phyloP scores from a whole-genome alignment of 495 filamentous ascomycete genomes.

The Corynascus novoguineensis region DNA sequence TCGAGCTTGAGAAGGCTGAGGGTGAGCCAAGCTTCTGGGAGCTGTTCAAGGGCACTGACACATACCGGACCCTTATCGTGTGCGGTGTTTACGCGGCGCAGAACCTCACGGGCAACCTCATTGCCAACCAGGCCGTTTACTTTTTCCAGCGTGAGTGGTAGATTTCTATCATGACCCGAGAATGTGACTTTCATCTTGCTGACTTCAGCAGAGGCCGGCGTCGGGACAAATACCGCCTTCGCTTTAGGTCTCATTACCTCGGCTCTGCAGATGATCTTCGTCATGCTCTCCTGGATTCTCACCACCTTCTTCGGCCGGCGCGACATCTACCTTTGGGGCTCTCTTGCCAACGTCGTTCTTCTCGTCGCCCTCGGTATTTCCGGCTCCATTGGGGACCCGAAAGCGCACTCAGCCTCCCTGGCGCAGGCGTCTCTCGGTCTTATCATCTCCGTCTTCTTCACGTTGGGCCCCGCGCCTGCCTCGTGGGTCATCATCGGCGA shows the following conservation, averaged over 20 bases:
- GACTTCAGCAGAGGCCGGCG: not conserved
- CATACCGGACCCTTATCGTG: not conserved
- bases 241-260: not conserved
- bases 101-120: not conserved
- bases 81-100: conserved; percentile 1
- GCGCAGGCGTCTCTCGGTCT: not conserved
- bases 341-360: not conserved
- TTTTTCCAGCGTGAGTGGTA: not conserved
- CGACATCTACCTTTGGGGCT: not conserved
- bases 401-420: not conserved
- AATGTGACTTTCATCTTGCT: not conserved
- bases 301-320: not conserved
- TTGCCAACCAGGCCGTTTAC: not conserved
- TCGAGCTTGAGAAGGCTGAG: not conserved
- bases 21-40: not conserved
- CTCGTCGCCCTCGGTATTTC: not conserved
- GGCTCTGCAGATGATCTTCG: not conserved
- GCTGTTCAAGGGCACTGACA: not conserved
- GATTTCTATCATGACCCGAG: not conserved
- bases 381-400: not conserved
- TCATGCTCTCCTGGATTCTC: conserved; percentile 1
- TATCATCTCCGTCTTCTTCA: not conserved
- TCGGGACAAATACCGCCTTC: not conserved
- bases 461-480: not conserved
- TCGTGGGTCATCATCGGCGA: not conserved